Conservation (phyloP, 1,284 basidiomycete genomes). For the Xanthoconium separans region DNA sequence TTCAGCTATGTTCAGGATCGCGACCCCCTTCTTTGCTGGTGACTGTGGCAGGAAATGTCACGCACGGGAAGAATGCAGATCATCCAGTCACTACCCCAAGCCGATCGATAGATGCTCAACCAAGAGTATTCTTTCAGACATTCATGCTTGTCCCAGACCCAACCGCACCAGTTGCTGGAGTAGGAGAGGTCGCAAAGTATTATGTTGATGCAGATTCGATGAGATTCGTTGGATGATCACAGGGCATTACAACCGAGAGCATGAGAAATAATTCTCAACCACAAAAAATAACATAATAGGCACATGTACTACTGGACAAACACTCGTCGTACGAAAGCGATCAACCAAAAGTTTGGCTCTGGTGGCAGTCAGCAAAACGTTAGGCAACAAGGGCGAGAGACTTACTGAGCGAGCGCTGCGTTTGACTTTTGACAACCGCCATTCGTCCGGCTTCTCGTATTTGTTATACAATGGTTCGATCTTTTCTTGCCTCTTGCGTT, state of each 20-base stretch:
- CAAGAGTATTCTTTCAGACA: slow-evolving; percentile 81
- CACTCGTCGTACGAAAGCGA: neutral
- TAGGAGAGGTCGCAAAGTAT: slow-evolving; percentile 75
- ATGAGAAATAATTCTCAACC: neutral
- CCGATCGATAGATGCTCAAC: slow-evolving; percentile 67
- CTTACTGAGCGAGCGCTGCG: slow-evolving; percentile 80
- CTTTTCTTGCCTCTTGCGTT: slow-evolving; percentile 96
- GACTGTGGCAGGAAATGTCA: slow-evolving; percentile 75
- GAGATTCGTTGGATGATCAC: slow-evolving; percentile 63
- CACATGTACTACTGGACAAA: slow-evolving; percentile 14
- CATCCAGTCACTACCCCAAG: slow-evolving; percentile 52
- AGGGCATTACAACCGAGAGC: neutral
- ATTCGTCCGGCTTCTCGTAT: slow-evolving; percentile 89
- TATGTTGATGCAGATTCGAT: slow-evolving; percentile 74
- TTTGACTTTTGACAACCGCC: slow-evolving; percentile 87
- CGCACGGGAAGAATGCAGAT: slow-evolving; percentile 61
- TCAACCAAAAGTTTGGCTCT: slow-evolving; percentile 83
- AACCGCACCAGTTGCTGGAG: slow-evolving; percentile 55
- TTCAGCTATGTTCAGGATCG: slow-evolving; percentile 45
- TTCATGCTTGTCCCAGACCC: slow-evolving; percentile 81
- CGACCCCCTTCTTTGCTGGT: slow-evolving; percentile 76
- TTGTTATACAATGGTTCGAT: slow-evolving; percentile 92
- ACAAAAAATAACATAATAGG: slow-evolving; percentile 12
- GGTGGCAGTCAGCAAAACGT: slow-evolving; percentile 18
- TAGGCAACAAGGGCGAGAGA: slow-evolving; percentile 18